Base-by-base conservation (phyloP, 768 basidiomycete genomes). In the Coprinopsis cinerea region DNA sequence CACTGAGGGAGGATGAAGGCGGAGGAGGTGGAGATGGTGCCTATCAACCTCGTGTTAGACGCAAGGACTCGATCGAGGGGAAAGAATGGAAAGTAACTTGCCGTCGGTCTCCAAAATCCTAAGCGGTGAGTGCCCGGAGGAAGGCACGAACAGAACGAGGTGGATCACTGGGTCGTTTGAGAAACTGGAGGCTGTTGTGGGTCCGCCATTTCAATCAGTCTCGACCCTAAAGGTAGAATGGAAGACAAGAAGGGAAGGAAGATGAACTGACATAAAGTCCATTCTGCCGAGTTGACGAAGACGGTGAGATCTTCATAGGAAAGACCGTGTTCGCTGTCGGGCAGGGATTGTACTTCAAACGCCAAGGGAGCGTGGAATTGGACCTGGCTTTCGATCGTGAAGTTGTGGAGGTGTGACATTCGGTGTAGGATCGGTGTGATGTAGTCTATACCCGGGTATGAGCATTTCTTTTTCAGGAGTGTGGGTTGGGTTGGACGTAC, bases 231-330 rank as follows among this genome's bases (percentile, higher is more conserved):
- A n/a, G n/a, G n/a, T n/a, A n/a, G n/a, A n/a, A n/a, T n/a, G n/a
- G n/a, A 20, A 17, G 34, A 34, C 5, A 41, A 18, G 13, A 37
- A 7, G 25, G 24, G 22, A 17, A 22, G 2, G 22, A 20, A 27
- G 32, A 9, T 34, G 37, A 39, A 56, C 74, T 58, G 58, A 93
- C 94, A 92, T 43, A 99, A 61, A 11, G 86, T 88, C 96, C 96
- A 99, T 61, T 93, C 85, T 3, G 93, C 96, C 4, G 92, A 92
- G 60, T 99, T 99, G 35, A 99, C 75, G 60, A 99, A 99, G 0
- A 94, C 83, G 13, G 88, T 92, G 51, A 96, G 74, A 59, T 95
- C 83, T 56, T 93, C 92, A 44, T 81, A 79, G 1, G 79, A 80
- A 32, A 98, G 65, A 0, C 80, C 78, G 63, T 81, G 82, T 7